Evolutionary conservation across 306 rosid species (phyloP).

Genomic region (Cucumis hystrix): DNA sequence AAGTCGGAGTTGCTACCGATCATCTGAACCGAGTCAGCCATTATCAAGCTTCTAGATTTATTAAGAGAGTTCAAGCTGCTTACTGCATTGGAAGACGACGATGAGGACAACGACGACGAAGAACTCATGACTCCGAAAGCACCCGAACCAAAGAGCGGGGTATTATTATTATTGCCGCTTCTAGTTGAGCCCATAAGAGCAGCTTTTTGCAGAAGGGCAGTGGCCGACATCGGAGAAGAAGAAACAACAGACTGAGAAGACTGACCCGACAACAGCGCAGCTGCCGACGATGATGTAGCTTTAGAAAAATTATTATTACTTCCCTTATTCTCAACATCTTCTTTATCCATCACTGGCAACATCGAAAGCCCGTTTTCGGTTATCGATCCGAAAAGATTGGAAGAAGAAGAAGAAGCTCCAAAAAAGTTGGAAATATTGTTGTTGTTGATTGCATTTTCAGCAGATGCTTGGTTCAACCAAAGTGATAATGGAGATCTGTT

Average conservation of each 20-base stretch:
- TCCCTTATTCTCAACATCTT: conserved; percentile 16
- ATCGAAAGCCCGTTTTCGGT: conserved; percentile 3
- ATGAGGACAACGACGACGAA: conserved; percentile 29
- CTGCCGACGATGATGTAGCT: not conserved
- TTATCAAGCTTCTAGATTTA: conserved; percentile 5
- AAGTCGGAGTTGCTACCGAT: not conserved
- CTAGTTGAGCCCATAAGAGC: conserved; percentile 37
- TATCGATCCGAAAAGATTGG: conserved; percentile 26
- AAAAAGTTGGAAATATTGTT: conserved; percentile 11
- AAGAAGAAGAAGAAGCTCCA: conserved; percentile 24
- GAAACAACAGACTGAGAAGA: conserved; percentile 18
- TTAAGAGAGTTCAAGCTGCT: conserved; percentile 17
- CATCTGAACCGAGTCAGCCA: not conserved
- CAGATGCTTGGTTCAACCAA: conserved; percentile 51
- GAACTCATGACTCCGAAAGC: conserved; percentile 43
- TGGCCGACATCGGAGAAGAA: conserved; percentile 50
- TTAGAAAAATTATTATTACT: not conserved
- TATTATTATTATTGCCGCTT: conserved; percentile 13
- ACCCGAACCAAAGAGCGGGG: conserved; percentile 27
- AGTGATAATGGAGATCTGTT: conserved; percentile 46
- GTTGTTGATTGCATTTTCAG: conserved; percentile 22
- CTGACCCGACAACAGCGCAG: not conserved
- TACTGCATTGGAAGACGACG: conserved; percentile 26
- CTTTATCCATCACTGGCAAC: conserved; percentile 23
- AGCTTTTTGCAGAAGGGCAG: conserved; percentile 36